These are phyloP conservation scores for Stagonosporopsis chrysanthemi DNA, from an alignment of 2,329 filamentous ascomycete genomes.

Conservation along the genomic window DNA sequence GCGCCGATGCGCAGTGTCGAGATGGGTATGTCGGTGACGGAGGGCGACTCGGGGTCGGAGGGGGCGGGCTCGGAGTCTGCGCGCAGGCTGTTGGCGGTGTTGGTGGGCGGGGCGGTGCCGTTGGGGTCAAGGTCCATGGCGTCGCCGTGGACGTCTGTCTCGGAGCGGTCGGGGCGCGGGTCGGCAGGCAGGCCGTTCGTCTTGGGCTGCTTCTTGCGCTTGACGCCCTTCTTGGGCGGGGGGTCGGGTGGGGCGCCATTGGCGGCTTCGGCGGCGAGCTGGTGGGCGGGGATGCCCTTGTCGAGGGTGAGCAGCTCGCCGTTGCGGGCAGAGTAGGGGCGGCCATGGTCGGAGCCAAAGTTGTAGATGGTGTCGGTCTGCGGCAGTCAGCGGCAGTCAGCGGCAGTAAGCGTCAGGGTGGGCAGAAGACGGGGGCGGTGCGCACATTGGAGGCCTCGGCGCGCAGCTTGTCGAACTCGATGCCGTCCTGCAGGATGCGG, in stretches of 20 bases:
- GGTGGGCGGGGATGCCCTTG: conserved; percentile 45
- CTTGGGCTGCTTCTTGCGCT: conserved; percentile 45
- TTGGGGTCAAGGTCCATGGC: conserved; percentile 56
- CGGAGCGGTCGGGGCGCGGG: conserved; percentile 29
- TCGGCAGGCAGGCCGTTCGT: conserved; percentile 40
- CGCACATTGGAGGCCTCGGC: conserved; percentile 47
- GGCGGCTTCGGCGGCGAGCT: conserved; percentile 42
- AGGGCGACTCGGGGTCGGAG: conserved; percentile 50
- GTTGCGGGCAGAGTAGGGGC: conserved; percentile 49
- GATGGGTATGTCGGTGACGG: conserved; percentile 48
- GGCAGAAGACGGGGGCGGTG: no score
- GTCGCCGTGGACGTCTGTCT: conserved; percentile 54
- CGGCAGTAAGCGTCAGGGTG: no score
- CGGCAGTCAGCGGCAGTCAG: conserved; percentile 24
- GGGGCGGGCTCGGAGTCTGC: conserved; percentile 47
- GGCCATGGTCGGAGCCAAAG: conserved; percentile 51
- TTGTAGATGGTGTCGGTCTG: conserved; percentile 45
- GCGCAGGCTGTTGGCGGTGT: conserved; percentile 38
- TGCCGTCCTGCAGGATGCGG: conserved; percentile 68
- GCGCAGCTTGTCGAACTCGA: conserved; percentile 57
- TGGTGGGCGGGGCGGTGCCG: conserved; percentile 37
- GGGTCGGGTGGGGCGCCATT: conserved; percentile 44
- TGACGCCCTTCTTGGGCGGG: conserved; percentile 43
- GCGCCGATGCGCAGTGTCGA: conserved; percentile 51
- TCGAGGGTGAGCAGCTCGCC: conserved; percentile 47